Evolutionary conservation across 306 rosid genomes (phyloP).

Genomic region (Luffa acutangula): DNA sequence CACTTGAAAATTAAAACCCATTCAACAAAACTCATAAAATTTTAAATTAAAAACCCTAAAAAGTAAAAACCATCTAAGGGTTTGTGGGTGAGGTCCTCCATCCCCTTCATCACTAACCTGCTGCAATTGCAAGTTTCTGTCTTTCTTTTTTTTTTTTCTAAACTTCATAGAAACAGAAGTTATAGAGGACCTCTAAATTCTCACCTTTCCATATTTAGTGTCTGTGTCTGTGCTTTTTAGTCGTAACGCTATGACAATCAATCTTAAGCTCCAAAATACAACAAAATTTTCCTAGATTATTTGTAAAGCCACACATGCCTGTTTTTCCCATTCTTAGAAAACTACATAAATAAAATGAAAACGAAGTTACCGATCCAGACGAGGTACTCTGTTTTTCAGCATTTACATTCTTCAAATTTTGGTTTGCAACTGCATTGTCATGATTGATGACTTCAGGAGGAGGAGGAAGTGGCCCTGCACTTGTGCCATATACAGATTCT

Average conservation of each 20-base stretch:
- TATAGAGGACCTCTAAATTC: too few species aligned
- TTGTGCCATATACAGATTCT: constrained; percentile 25
- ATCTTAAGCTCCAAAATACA: not conserved
- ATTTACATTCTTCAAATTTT: constrained; percentile 15
- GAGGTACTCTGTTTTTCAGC: constrained; percentile 33
- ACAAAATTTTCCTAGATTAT: not conserved
- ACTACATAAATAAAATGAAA: constrained; percentile 1
- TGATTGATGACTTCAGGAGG: constrained; percentile 60
- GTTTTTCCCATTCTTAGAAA: not conserved
- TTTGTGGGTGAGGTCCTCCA: too few species aligned
- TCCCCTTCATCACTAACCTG: too few species aligned
- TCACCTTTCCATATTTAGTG: too few species aligned
- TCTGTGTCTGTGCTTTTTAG: too few species aligned
- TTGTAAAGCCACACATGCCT: not conserved
- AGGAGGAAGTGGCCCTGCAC: constrained; percentile 60
- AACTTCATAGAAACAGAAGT: too few species aligned
- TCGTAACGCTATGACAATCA: not conserved
- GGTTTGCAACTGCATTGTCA: constrained; percentile 41
- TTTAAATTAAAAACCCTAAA: too few species aligned
- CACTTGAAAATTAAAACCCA: too few species aligned
- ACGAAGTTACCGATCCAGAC: constrained; percentile 45
- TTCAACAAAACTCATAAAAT: too few species aligned
- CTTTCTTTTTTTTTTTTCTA: too few species aligned
- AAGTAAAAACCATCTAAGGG: too few species aligned
- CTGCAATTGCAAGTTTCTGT: too few species aligned